phyloP scores from a whole-genome alignment of 169 alveolate species.

The Plasmodium gonderi region DNA sequence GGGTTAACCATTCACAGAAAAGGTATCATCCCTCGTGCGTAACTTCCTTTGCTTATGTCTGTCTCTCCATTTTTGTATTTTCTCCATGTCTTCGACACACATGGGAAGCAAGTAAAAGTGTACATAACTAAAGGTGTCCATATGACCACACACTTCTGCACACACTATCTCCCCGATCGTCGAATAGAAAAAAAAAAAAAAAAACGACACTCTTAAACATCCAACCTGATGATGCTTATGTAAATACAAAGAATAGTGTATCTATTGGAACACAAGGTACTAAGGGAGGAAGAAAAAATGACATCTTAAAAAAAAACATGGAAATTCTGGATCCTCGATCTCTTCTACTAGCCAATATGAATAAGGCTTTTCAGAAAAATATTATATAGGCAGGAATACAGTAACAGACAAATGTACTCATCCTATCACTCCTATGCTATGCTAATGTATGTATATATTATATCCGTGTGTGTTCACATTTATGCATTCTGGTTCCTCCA shows the following conservation, averaged over 20 bases:
- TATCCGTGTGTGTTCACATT: neutral
- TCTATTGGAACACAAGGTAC: neutral
- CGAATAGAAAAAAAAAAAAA: neutral
- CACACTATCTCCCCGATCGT: neutral
- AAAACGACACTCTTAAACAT: neutral
- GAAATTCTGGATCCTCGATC: slow-evolving; percentile 52
- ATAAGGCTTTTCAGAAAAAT: slow-evolving; percentile 66
- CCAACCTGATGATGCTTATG: neutral
- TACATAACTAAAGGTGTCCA: neutral
- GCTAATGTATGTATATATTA: neutral
- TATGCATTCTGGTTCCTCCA: too few relatives aligned
- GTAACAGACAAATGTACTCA: neutral
- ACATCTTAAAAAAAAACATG: slow-evolving; percentile 1
- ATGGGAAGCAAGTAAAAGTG: too few relatives aligned
- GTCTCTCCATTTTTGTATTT: neutral
- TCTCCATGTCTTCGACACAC: neutral
- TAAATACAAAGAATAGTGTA: neutral
- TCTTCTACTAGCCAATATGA: slow-evolving; percentile 65
- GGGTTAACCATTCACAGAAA: neutral
- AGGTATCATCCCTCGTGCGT: neutral
- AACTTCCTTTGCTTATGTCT: too few relatives aligned
- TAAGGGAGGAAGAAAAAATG: neutral
- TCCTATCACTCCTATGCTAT: neutral
- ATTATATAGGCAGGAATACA: slow-evolving; percentile 13
- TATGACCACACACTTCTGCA: neutral